A percentile compares a stretch with the other conserved stretches of the same genome.
phyloP scores from a whole-genome alignment of 345 rosid genomes.

The Passiflora organensis region DNA sequence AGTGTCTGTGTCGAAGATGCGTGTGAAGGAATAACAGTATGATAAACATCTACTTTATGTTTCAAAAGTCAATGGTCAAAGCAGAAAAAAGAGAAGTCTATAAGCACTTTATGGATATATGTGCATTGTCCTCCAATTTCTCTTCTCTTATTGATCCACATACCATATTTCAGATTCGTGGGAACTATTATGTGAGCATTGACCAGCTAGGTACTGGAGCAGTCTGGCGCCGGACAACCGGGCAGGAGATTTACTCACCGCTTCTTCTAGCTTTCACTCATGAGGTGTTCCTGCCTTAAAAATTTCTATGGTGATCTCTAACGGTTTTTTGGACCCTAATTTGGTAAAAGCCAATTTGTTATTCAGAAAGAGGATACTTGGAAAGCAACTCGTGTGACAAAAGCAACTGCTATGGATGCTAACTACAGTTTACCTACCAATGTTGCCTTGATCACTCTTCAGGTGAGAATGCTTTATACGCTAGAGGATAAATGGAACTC shows the following conservation, averaged over 20 bases:
- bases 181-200: slow-evolving; percentile 61
- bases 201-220: slow-evolving; percentile 53
- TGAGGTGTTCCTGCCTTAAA: slow-evolving; percentile 42
- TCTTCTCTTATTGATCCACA: background rate
- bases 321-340: background rate
- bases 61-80: too few species aligned
- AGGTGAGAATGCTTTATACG: slow-evolving; percentile 37
- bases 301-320: background rate
- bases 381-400: slow-evolving; percentile 44
- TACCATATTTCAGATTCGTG: slow-evolving; percentile 57
- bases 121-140: background rate
- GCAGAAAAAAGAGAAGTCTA: background rate
- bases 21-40: slow-evolving; percentile 69
- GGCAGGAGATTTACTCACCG: slow-evolving; percentile 77
- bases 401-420: slow-evolving; percentile 48
- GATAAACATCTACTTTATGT: background rate
- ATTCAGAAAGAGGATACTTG: slow-evolving; percentile 41
- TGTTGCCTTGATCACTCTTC: slow-evolving; percentile 75
- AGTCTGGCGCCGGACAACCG: slow-evolving; percentile 67
- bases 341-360: background rate
- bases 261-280: slow-evolving; percentile 67
- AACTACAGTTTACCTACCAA: slow-evolving; percentile 63
- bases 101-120: background rate
- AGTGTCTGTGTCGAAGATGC: slow-evolving; percentile 33
- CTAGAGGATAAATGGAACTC: too few species aligned